These are phyloP conservation scores for Nakaseomyces kungkrabaensis DNA, from an alignment of 1,139 yeast species.

Conservation along the genomic window DNA sequence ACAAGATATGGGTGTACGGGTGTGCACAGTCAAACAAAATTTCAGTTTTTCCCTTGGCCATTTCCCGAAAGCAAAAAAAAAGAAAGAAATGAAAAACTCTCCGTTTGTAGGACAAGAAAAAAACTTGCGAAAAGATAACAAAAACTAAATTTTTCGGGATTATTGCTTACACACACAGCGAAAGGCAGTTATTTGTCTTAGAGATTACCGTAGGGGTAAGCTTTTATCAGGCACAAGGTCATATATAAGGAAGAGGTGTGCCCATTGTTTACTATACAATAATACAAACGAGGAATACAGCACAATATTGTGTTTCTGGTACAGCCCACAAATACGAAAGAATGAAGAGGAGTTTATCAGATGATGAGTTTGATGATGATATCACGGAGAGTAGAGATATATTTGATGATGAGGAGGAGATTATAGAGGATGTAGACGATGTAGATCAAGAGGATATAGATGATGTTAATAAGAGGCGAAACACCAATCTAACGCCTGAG, in stretches of 20 bases:
- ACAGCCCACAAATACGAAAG: not conserved
- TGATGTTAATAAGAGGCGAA: not conserved
- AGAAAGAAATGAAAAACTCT: no score
- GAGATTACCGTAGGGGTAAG: no score
- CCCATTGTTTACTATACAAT: no score
- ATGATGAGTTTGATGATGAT: conserved; percentile 9
- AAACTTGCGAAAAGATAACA: no score
- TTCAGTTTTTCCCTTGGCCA: not conserved
- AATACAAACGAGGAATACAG: not conserved
- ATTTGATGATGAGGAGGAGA: conserved; percentile 6
- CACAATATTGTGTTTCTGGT: not conserved
- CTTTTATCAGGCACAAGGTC: no score
- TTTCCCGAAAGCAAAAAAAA: no score
- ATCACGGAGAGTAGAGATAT: not conserved
- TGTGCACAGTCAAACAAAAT: not conserved
- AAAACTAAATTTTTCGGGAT: no score
- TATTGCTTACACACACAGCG: no score
- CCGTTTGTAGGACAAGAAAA: no score
- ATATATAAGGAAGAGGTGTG: no score
- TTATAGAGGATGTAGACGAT: not conserved
- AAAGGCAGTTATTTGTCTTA: no score
- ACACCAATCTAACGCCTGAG: conserved; percentile 6
- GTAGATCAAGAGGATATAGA: not conserved
- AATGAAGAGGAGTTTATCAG: conserved; percentile 7
- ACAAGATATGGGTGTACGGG: not conserved